Evolutionary conservation across 2,329 filamentous ascomycete species (phyloP).

Genomic region (Alternaria incomplexa): DNA sequence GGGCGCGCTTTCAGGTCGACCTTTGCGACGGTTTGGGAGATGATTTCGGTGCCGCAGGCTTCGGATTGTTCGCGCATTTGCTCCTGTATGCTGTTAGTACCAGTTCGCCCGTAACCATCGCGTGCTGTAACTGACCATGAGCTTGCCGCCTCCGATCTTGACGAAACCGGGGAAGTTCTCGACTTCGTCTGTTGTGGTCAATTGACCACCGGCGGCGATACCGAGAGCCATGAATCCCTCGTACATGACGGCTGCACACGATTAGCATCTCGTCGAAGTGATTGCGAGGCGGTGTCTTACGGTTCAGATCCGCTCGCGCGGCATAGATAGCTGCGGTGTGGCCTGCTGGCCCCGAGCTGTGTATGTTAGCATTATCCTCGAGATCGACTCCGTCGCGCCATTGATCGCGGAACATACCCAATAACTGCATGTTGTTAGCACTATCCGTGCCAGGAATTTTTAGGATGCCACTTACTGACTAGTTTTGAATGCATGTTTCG

Average conservation of each 20-base stretch:
- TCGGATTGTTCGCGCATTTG: conserved; percentile 91
- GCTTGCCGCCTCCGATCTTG: conserved; percentile 80
- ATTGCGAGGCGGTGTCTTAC: conserved; percentile 50
- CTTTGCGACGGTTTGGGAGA: conserved; percentile 89
- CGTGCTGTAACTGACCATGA: conserved; percentile 70
- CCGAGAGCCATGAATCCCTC: conserved; percentile 98
- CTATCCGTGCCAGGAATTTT: background rate
- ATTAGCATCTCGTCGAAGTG: conserved; percentile 22
- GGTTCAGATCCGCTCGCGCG: conserved; percentile 90
- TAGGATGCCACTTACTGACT: conserved; percentile 69
- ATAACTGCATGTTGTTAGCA: conserved; percentile 45
- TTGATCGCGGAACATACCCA: conserved; percentile 35
- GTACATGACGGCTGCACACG: conserved; percentile 77
- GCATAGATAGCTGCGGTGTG: conserved; percentile 98
- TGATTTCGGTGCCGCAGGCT: conserved; percentile 89
- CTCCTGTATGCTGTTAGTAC: conserved; percentile 59
- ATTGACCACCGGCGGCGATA: conserved; percentile 92
- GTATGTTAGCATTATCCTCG: conserved; percentile 37
- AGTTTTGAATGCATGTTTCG: conserved; percentile 90
- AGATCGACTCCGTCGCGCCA: background rate
- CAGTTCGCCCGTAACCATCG: background rate
- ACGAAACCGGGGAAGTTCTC: conserved; percentile 98
- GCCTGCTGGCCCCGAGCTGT: conserved; percentile 91
- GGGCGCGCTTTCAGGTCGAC: conserved; percentile 83
- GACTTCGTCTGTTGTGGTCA: conserved; percentile 97